Base-by-base conservation (phyloP, 257 asterid genomes). In the Jasminum sambac region DNA sequence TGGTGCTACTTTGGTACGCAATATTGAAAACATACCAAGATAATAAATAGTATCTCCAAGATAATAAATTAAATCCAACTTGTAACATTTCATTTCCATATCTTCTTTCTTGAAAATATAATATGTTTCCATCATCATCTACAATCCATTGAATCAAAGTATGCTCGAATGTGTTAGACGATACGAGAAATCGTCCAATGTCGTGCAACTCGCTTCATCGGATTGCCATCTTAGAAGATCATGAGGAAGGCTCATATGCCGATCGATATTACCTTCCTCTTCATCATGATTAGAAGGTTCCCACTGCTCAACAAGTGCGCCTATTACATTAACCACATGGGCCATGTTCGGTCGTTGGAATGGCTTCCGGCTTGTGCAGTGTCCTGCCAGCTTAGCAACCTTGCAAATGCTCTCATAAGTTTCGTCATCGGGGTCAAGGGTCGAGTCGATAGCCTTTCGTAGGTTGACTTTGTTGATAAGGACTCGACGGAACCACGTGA, bases 311-410 rank as follows among this genome's bases (percentile, higher is more conserved):
- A 94, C 99, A 21, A 91, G 96, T 10, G 99, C 96, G 3, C 96
- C 91, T 26, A 94, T 78, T 19, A 94, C 89, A 26, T 91, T 91
- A 25, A 91, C 97, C 2, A 95, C 96, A 6, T 94, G 97, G 8
- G 97, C 99, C 99, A 94, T 94, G 70, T 94, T 96, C 5, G 97
- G 99, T 61, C 99, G 84, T 75, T 94, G 99, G 81, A 64, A 81
- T 9, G 99, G 96, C 75, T 94, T 96, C 0, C 96, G 90, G 12
- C 96, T 95, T 0, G 97, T 88, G 82, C 99, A 94, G 19, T 94
- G 96, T 11, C 96, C 96, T 0, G 97, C 99, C 70, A 94, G 67
- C 82, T 94, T 97, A 11, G 93, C 88, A 5, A 83, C 98, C 76
- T 83, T 91, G 86, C 88, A 88, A 25, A 94, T 85, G 82, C 96